Evolutionary conservation across 192 early-diverging fungal genomes (phyloP).

Genomic region (Entomortierella lignicola): DNA sequence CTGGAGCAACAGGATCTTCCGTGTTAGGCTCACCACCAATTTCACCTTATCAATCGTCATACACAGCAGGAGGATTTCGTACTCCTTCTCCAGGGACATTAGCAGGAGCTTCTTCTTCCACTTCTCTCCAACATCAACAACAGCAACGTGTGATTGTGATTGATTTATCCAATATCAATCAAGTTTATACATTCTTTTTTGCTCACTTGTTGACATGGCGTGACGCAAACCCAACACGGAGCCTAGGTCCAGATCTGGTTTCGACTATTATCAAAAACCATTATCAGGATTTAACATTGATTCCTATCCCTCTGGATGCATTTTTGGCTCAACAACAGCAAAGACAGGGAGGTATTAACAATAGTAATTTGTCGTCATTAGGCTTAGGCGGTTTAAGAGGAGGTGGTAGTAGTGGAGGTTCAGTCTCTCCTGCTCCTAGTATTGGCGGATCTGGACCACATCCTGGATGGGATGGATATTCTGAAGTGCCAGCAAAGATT

Average conservation of each 20-base stretch:
- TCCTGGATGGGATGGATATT: constrained; percentile 46
- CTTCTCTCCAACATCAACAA: too few relatives aligned
- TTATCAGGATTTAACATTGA: constrained; percentile 40
- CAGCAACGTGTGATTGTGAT: constrained; percentile 26
- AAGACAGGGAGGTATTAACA: background rate
- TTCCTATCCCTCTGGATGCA: constrained; percentile 30
- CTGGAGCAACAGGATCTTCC: constrained; percentile 14
- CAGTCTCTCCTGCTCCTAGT: constrained; percentile 3
- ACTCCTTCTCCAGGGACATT: constrained; percentile 17
- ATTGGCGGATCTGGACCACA: constrained; percentile 20
- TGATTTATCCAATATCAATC: constrained; percentile 45
- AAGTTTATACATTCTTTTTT: constrained; percentile 48
- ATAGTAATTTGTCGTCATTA: too few relatives aligned
- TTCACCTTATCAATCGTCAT: constrained; percentile 16
- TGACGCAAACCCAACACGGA: constrained; percentile 39
- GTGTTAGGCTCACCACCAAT: constrained; percentile 24
- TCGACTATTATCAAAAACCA: constrained; percentile 44
- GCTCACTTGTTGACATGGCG: constrained; percentile 43
- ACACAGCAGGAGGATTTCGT: background rate
- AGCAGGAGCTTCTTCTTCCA: background rate
- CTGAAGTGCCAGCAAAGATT: constrained; percentile 39
- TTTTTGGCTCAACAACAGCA: constrained; percentile 15
- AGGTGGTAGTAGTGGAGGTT: background rate
- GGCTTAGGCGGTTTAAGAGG: constrained; percentile 4
- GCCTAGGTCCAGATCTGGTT: constrained; percentile 45